These are phyloP conservation scores for Celoporthe dispersa DNA, from an alignment of 2,329 filamentous ascomycete genomes.

Conservation along the genomic window DNA sequence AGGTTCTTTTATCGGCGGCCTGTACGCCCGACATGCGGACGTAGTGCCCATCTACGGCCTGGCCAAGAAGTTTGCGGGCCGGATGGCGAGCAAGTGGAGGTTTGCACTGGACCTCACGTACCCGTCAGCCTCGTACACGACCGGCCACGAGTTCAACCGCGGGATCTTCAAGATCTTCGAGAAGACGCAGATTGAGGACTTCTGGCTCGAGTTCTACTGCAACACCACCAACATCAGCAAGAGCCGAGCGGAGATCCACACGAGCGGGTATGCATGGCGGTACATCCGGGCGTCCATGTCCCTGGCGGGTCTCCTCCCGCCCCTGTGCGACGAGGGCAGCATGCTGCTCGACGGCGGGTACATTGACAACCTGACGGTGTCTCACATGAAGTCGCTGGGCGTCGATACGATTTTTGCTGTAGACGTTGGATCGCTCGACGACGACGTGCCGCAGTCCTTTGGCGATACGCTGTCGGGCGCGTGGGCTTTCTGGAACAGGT, in stretches of 20 bases:
- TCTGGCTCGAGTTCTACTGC: constrained; percentile 98
- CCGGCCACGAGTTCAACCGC: constrained; percentile 97
- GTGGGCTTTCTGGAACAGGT: constrained; percentile 93
- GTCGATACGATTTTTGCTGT: constrained; percentile 95
- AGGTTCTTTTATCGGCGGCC: constrained; percentile 89
- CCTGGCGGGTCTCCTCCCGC: constrained; percentile 87
- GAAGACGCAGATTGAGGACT: constrained; percentile 96
- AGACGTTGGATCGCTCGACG: constrained; percentile 91
- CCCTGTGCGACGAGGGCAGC: constrained; percentile 93
- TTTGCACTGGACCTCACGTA: constrained; percentile 96
- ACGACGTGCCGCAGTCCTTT: constrained; percentile 88
- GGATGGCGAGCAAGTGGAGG: constrained; percentile 99
- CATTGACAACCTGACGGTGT: constrained; percentile 94
- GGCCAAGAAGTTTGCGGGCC: constrained; percentile 94
- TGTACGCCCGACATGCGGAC: constrained; percentile 96
- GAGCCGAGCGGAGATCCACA: constrained; percentile 89
- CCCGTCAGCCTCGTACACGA: constrained; percentile 95
- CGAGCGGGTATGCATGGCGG: constrained; percentile 94
- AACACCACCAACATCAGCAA: constrained; percentile 99
- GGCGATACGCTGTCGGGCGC: constrained; percentile 93
- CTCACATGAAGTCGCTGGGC: constrained; percentile 94
- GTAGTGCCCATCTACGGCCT: constrained; percentile 96
- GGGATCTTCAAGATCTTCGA: constrained; percentile 99
- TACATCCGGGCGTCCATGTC: constrained; percentile 98
- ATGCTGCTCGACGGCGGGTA: constrained; percentile 98